Evolutionary conservation across 805 yeast species (phyloP).

Genomic region (Wickerhamiella sergipiensis): DNA sequence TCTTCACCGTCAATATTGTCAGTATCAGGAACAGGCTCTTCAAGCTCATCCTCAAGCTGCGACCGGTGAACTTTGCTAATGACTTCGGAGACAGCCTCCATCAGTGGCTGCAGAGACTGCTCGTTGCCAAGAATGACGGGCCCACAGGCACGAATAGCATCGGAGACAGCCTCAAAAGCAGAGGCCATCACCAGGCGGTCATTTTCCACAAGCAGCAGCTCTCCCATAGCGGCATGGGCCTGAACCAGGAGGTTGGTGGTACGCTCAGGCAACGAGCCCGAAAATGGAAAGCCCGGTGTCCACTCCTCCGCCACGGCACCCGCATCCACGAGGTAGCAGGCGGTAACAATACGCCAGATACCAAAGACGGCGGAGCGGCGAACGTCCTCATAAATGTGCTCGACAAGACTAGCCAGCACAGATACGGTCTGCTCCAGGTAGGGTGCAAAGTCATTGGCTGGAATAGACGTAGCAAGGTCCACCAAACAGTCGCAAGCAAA

Average conservation of each 20-base stretch:
- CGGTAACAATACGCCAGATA: conserved; percentile 69
- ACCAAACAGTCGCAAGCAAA: conserved; percentile 78
- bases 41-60: conserved; percentile 33
- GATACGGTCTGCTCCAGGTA: conserved; percentile 22
- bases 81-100: conserved; percentile 56
- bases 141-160: conserved; percentile 57
- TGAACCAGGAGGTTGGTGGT: conserved; percentile 46
- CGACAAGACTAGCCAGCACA: conserved; percentile 56
- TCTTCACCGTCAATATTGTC: conserved; percentile 46
- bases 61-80: conserved; percentile 74
- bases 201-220: conserved; percentile 59
- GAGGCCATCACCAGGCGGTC: conserved; percentile 72
- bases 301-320: conserved; percentile 18
- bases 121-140: conserved; percentile 47
- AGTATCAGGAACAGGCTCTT: conserved; percentile 28
- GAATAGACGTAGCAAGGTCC: conserved; percentile 65
- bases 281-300: conserved; percentile 24
- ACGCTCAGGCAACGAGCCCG: conserved; percentile 24
- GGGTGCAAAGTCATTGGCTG: conserved; percentile 34
- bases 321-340: conserved; percentile 32
- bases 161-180: conserved; percentile 60
- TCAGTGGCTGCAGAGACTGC: conserved; percentile 47
- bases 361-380: conserved; percentile 74
- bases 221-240: conserved; percentile 54
- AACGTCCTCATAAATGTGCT: conserved; percentile 73